Evolutionary conservation across 495 filamentous ascomycete genomes (phyloP).

Genomic region (Hypoxylon rickii): DNA sequence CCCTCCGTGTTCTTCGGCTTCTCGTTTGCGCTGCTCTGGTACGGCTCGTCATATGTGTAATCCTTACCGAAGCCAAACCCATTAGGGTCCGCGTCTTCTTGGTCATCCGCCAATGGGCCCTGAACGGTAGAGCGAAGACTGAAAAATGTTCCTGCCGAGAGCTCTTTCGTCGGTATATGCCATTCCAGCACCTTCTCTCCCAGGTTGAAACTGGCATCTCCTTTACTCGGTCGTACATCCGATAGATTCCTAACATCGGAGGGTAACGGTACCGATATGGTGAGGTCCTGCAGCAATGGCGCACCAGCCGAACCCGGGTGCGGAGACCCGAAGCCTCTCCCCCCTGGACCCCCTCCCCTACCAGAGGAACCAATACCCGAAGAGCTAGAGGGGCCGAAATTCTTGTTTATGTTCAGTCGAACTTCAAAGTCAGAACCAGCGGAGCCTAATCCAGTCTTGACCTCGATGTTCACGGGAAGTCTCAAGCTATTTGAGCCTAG

Average conservation of each 20-base stretch:
- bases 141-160: conserved; percentile 68
- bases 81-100: conserved; percentile 60
- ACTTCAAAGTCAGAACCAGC: conserved; percentile 87
- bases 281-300: conserved; percentile 77
- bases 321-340: conserved; percentile 49
- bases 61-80: conserved; percentile 58
- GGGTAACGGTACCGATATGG: conserved; percentile 81
- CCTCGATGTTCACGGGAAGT: conserved; percentile 78
- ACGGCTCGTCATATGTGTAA: conserved; percentile 64
- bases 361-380: conserved; percentile 46
- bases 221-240: conserved; percentile 80
- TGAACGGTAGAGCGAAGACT: conserved; percentile 76
- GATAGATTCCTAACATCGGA: conserved; percentile 80
- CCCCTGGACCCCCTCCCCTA: conserved; percentile 59
- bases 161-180: conserved; percentile 73
- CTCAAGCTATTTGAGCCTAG: conserved; percentile 64
- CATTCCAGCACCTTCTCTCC: conserved; percentile 78
- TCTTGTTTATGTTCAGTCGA: conserved; percentile 69
- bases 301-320: conserved; percentile 52
- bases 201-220: conserved; percentile 80
- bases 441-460: conserved; percentile 76
- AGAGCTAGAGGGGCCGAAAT: conserved; percentile 55
- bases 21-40: conserved; percentile 47
- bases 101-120: conserved; percentile 63
- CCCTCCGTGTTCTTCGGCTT: conserved; percentile 49